Conservation (phyloP, 1,139 yeast genomes). For the Suhomyces bribrorum region DNA sequence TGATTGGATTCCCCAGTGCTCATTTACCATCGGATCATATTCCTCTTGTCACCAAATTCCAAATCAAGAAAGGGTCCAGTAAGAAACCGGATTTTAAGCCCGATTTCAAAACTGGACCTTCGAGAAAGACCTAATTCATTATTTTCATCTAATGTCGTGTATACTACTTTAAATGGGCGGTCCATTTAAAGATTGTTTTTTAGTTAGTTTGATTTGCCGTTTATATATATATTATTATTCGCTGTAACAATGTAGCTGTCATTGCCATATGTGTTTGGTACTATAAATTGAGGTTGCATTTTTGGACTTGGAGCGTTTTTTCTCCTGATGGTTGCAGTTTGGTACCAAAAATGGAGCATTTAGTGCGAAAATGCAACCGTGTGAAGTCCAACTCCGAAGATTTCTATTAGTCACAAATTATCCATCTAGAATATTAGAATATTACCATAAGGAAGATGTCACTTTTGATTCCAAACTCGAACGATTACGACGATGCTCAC, state of each 20-base stretch:
- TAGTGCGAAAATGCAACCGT: constrained; percentile 7
- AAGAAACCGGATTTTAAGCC: constrained; percentile 51
- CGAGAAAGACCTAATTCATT: constrained; percentile 46
- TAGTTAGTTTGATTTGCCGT: constrained; percentile 7
- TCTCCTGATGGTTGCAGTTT: neutral
- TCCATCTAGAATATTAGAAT: no score
- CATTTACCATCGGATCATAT: constrained; percentile 95
- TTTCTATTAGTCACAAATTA: neutral
- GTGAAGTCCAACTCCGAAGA: neutral
- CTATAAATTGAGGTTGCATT: neutral
- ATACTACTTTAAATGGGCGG: constrained; percentile 8
- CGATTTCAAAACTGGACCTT: constrained; percentile 51
- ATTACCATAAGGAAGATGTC: no score
- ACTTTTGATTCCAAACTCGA: constrained; percentile 21
- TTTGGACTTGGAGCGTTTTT: neutral
- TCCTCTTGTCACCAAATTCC: constrained; percentile 77
- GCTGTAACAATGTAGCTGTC: neutral
- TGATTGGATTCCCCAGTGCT: constrained; percentile 92
- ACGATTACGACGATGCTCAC: constrained; percentile 28
- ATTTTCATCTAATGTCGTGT: constrained; percentile 7
- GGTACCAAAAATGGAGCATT: no score
- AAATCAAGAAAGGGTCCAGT: constrained; percentile 53
- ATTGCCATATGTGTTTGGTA: neutral
- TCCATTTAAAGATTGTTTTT: constrained; percentile 2
- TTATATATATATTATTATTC: constrained; percentile 3